Base-by-base conservation (phyloP, 1,284 basidiomycete species). In the Paramarasmius palmivorus region DNA sequence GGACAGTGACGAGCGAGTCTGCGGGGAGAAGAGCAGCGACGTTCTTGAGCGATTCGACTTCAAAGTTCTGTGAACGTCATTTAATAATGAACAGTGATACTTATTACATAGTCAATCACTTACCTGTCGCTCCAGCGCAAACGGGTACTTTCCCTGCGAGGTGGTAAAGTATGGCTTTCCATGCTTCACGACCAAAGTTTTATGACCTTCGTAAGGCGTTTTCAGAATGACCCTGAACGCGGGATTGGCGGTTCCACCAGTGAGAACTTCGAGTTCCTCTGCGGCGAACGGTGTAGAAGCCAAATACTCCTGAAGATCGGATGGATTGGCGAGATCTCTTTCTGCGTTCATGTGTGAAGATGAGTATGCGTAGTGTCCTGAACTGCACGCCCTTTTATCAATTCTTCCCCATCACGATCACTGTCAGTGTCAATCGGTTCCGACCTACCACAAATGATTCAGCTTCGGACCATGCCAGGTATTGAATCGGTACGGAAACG, bases 151-250 rank as follows among this genome's bases (percentile, higher is more conserved):
- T 19, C 37, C 63, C 36, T 52, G 62, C 15, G 47, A 50, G n/a
- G 63, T 61, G 17, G 53, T 42, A 9, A 65, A 61, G 54, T 79
- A 81, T 19, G 76, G 69, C 51, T 79, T 73, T 1, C 74, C 74
- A 67, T 86, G 81, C 64, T 87, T 88, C 42, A 85, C 57, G 20
- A 88, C 70, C 14, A 82, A 61, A 1, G 82, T 82, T 49, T 61
- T 54, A 1, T 61, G 62, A 1, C 73, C 77, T 35, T 72, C 63
- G 52, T 77, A 67, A 10, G 73, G 69, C 25, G 49, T 57, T 9
- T 57, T 59, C 34, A 85, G 71, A 34, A 65, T 64, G 10, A 84
- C 62, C 17, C 84, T 76, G 60, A 73, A 87, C 14, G 73, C 63
- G 63, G 76, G 86, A 64, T 86, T 87, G 25, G 70, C 74, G 12